These are phyloP conservation scores for Ceratocystis harringtonii DNA, from an alignment of 2,329 filamentous ascomycete species.

Conservation along the genomic window DNA sequence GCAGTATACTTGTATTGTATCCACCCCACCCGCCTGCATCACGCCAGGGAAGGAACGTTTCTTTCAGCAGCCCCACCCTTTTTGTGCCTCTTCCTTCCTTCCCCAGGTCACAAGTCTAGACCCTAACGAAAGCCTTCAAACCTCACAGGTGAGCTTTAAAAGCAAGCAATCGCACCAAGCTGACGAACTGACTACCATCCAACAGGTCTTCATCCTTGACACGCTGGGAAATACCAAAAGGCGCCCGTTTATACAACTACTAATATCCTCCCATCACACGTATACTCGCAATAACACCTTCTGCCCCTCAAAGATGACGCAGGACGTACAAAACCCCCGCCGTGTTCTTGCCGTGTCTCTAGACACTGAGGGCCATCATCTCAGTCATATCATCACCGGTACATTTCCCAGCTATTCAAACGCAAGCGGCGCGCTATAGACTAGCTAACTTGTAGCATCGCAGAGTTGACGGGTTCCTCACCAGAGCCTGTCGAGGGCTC, in stretches of 20 bases:
- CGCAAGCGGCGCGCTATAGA: not conserved
- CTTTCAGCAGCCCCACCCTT: not conserved
- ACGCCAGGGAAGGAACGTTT: not conserved
- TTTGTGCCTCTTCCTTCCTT: not conserved
- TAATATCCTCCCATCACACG: not conserved
- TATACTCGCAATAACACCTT: not conserved
- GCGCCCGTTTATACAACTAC: no score
- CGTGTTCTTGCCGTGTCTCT: constrained; percentile 44
- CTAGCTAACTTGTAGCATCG: not conserved
- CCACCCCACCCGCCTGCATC: not conserved
- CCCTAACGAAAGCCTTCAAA: not conserved
- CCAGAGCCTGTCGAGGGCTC: constrained; percentile 28
- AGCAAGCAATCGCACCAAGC: no score
- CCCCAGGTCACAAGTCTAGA: not conserved
- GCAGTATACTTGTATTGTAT: no score
- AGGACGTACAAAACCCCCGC: constrained; percentile 24
- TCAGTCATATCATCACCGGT: constrained; percentile 42
- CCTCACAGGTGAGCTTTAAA: no score
- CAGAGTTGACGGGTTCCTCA: constrained; percentile 38
- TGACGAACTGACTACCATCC: no score
- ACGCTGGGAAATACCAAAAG: no score
- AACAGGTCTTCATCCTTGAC: no score
- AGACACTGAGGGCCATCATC: constrained; percentile 31
- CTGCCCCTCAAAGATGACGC: not conserved
- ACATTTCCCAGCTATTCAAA: not conserved